Conservation (phyloP, 495 filamentous ascomycete species). For the Penicillium mononematosum region DNA sequence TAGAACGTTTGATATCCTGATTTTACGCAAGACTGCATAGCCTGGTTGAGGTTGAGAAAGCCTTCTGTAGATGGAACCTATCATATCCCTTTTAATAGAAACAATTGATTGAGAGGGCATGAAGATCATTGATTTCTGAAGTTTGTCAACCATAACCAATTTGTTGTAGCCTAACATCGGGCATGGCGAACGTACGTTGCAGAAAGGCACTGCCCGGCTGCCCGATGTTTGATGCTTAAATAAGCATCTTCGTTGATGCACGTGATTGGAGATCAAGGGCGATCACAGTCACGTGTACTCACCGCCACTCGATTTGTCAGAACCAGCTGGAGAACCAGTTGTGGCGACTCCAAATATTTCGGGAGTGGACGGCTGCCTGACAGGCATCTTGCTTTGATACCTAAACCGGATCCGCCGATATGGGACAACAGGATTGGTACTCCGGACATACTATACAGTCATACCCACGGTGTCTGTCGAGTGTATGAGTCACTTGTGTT, state of each 20-base stretch:
- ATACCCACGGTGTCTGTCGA: background rate
- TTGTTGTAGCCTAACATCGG: slow-evolving; percentile 14
- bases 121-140: background rate
- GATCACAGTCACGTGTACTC: background rate
- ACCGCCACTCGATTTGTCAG: slow-evolving; percentile 14
- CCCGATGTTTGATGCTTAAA: background rate
- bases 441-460: slow-evolving; percentile 3
- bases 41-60: background rate
- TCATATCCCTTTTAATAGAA: slow-evolving; percentile 6
- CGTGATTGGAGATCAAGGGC: background rate
- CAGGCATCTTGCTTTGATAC: slow-evolving; percentile 9
- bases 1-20: background rate
- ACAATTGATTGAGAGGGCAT: background rate
- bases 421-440: slow-evolving; percentile 3
- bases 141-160: background rate
- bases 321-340: background rate
- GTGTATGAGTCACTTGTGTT: slow-evolving; percentile 13
- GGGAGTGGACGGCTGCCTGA: slow-evolving; percentile 9
- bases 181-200: slow-evolving; percentile 8
- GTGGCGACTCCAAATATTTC: slow-evolving; percentile 4
- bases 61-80: background rate
- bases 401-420: slow-evolving; percentile 7
- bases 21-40: slow-evolving; percentile 4
- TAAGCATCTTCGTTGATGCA: background rate
- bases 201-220: slow-evolving; percentile 4